Conservation (phyloP, 2,329 filamentous ascomycete species). For the Xylariales sp. region DNA sequence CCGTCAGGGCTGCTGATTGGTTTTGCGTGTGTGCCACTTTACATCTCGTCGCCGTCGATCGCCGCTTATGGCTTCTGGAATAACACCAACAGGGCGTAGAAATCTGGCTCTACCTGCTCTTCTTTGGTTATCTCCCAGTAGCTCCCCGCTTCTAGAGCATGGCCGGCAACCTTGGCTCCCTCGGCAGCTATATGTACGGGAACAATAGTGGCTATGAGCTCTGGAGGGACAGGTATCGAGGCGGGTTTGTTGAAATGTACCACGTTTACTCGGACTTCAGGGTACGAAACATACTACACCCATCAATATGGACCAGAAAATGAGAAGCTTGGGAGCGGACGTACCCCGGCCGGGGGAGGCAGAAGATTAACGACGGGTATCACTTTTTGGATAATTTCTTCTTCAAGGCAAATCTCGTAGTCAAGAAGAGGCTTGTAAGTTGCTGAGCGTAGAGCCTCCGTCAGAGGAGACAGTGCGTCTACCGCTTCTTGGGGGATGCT, state of each 20-base stretch:
- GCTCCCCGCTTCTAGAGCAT: neutral
- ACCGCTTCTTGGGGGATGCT: neutral
- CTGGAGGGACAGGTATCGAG: slow-evolving; percentile 14
- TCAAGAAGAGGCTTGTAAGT: slow-evolving; percentile 1
- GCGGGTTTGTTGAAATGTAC: slow-evolving; percentile 4
- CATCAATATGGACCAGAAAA: neutral
- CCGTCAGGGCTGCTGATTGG: no score
- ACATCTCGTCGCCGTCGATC: neutral
- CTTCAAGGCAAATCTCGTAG: neutral
- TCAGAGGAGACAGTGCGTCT: neutral
- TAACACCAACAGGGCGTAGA: slow-evolving; percentile 18
- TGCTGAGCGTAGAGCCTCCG: neutral
- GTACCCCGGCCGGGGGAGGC: slow-evolving; percentile 12
- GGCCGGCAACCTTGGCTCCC: slow-evolving; percentile 8
- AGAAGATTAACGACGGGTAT: slow-evolving; percentile 11
- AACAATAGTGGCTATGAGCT: slow-evolving; percentile 5
- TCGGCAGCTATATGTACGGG: slow-evolving; percentile 4
- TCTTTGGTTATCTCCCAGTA: slow-evolving; percentile 24
- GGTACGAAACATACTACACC: slow-evolving; percentile 1
- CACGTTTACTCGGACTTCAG: neutral
- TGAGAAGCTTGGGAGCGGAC: neutral
- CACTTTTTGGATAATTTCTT: slow-evolving; percentile 2
- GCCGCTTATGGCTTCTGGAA: neutral
- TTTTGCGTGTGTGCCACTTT: neutral
- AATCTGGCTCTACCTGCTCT: slow-evolving; percentile 17